These are phyloP conservation scores for Trichophaea hybrida DNA, from an alignment of 2,329 filamentous ascomycete species.

Conservation along the genomic window DNA sequence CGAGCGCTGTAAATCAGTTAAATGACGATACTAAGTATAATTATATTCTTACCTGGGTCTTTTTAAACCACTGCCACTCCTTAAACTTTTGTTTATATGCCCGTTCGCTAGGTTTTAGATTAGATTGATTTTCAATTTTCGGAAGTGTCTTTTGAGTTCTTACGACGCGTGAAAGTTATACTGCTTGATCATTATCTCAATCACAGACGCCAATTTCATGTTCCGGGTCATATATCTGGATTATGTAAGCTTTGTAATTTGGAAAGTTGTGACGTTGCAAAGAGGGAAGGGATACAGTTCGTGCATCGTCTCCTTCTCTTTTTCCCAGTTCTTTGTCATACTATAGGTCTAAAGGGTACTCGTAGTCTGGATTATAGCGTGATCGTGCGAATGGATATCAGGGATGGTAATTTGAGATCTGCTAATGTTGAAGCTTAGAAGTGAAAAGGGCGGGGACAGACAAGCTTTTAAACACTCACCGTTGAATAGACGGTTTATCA, in stretches of 20 bases:
- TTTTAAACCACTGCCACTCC: constrained; percentile 24
- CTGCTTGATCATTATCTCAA: constrained; percentile 14
- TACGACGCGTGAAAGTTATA: constrained; percentile 20
- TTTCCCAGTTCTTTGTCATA: constrained; percentile 23
- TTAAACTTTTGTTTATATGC: constrained; percentile 24
- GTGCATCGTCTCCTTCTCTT: constrained; percentile 19
- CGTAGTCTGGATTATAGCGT: neutral
- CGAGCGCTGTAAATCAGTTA: neutral
- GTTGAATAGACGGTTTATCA: neutral
- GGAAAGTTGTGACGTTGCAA: neutral
- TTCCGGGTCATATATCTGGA: constrained; percentile 20
- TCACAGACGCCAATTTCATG: constrained; percentile 19
- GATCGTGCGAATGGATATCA: neutral
- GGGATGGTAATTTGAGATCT: neutral
- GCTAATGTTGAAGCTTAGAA: neutral
- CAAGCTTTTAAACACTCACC: neutral
- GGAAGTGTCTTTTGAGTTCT: neutral
- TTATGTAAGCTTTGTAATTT: constrained; percentile 5
- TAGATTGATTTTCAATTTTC: constrained; percentile 4
- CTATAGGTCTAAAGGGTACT: neutral
- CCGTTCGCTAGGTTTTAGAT: constrained; percentile 15
- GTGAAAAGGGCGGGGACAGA: neutral
- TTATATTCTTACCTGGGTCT: constrained; percentile 14
- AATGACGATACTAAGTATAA: neutral
- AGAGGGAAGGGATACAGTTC: constrained; percentile 16